These are phyloP conservation scores for Eimeria sp. DNA, from an alignment of 169 alveolate genomes.

Conservation along the genomic window DNA sequence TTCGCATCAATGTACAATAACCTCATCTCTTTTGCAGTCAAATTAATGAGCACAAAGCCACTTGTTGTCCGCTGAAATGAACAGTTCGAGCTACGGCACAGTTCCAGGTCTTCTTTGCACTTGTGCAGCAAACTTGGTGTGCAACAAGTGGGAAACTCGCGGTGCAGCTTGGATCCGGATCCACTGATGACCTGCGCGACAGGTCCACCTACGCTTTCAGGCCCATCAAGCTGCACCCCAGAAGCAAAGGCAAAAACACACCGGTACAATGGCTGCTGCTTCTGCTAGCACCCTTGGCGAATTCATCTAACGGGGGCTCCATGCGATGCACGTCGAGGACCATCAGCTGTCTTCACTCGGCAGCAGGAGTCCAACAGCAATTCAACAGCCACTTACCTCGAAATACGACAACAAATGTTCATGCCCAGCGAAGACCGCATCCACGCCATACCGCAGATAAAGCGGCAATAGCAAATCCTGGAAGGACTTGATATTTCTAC, in stretches of 20 bases:
- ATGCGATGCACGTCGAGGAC: background rate
- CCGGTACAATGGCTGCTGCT: background rate
- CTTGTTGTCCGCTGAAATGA: background rate
- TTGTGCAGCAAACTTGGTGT: background rate
- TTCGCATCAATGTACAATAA: conserved; percentile 9
- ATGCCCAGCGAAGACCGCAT: conserved; percentile 70
- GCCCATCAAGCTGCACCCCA: conserved; percentile 29
- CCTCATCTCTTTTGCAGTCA: background rate
- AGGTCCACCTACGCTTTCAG: conserved; percentile 3
- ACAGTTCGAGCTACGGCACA: background rate
- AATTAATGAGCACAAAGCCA: conserved; percentile 6
- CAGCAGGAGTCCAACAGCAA: background rate
- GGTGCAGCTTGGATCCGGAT: conserved; percentile 45
- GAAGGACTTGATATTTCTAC: background rate
- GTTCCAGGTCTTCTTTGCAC: background rate
- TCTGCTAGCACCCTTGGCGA: background rate
- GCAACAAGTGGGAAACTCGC: background rate
- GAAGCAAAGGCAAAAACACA: background rate
- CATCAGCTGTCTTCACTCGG: background rate
- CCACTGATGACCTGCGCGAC: conserved; percentile 53
- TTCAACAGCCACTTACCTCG: conserved; percentile 35
- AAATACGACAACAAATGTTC: conserved; percentile 63
- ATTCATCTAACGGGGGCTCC: background rate
- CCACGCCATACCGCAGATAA: conserved; percentile 29
- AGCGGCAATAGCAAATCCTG: background rate